A percentile compares a stretch with the other conserved stretches of the same genome.
Evolutionary conservation across 352 stramenopile species (phyloP).

Genomic region (Pythium sp.): DNA sequence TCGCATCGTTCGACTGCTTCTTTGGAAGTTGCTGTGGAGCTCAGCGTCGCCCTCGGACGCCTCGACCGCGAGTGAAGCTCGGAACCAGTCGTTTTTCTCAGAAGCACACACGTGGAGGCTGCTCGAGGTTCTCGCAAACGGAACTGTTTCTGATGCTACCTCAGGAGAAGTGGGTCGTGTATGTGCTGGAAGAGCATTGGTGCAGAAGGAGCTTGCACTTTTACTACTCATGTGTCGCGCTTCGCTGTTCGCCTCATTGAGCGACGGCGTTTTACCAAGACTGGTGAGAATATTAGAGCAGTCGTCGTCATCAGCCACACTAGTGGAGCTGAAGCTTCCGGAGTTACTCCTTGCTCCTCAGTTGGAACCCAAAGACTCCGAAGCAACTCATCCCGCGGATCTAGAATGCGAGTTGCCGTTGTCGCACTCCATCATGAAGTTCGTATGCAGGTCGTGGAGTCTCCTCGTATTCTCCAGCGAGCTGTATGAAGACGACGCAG

Average conservation of each 20-base stretch:
- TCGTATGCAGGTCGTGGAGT: conserved; percentile 35
- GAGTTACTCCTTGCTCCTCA: neutral
- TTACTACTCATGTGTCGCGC: conserved; percentile 9
- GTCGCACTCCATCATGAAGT: conserved; percentile 25
- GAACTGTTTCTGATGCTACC: neutral
- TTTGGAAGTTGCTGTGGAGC: conserved; percentile 38
- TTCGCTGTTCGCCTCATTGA: conserved; percentile 2
- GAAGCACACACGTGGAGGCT: conserved; percentile 14
- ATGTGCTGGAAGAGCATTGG: neutral
- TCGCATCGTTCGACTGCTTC: conserved; percentile 18
- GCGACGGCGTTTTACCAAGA: conserved; percentile 3
- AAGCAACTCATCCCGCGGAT: neutral
- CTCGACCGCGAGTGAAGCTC: no score
- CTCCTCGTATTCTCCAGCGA: conserved; percentile 11
- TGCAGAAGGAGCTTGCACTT: conserved; percentile 11
- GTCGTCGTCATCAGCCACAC: neutral
- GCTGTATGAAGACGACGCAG: neutral
- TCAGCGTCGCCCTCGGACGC: conserved; percentile 7
- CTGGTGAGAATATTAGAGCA: conserved; percentile 3
- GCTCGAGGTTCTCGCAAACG: conserved; percentile 12
- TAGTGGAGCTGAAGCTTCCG: neutral
- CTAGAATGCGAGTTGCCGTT: conserved; percentile 14
- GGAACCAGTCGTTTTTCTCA: neutral
- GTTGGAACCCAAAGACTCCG: neutral
- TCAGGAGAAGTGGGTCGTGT: neutral